Conservation (phyloP, 805 yeast species). For the Candida lessepsii region DNA sequence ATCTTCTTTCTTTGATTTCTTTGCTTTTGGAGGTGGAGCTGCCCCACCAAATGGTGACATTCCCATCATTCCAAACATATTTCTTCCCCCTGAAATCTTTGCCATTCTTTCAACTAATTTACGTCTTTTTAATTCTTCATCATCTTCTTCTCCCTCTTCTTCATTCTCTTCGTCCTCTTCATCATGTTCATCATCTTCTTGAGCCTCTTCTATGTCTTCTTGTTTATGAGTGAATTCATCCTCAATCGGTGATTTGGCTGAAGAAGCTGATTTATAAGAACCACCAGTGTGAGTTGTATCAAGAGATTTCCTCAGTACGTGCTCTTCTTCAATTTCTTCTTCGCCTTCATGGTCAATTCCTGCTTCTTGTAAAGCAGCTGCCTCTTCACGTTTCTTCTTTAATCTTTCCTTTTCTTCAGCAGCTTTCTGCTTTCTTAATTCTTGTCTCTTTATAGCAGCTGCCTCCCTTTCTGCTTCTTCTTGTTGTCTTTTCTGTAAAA, state of each 20-base stretch:
- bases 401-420: conserved; percentile 30
- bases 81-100: conserved; percentile 77
- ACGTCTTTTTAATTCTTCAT: no score
- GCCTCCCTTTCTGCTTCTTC: conserved; percentile 77
- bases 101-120: no score
- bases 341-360: conserved; percentile 11
- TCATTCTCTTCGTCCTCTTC: conserved; percentile 9
- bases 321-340: conserved; percentile 27
- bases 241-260: background rate
- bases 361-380: conserved; percentile 1
- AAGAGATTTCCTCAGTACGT: conserved; percentile 2
- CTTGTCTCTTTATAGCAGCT: conserved; percentile 51
- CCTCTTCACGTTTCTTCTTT: conserved; percentile 16
- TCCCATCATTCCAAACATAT: conserved; percentile 75
- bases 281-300: conserved; percentile 14
- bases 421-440: conserved; percentile 47
- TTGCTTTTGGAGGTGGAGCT: conserved; percentile 14
- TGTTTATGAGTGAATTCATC: conserved; percentile 13
- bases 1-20: conserved; percentile 13
- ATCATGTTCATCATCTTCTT: no score
- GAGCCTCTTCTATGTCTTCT: conserved; percentile 14
- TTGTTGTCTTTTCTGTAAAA: conserved; percentile 76
- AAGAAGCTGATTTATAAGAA: conserved; percentile 8
- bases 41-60: conserved; percentile 39
- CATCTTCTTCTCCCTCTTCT: conserved; percentile 50